Base-by-base conservation (phyloP, 2,329 filamentous ascomycete species). In the Penicillium corylophilum region DNA sequence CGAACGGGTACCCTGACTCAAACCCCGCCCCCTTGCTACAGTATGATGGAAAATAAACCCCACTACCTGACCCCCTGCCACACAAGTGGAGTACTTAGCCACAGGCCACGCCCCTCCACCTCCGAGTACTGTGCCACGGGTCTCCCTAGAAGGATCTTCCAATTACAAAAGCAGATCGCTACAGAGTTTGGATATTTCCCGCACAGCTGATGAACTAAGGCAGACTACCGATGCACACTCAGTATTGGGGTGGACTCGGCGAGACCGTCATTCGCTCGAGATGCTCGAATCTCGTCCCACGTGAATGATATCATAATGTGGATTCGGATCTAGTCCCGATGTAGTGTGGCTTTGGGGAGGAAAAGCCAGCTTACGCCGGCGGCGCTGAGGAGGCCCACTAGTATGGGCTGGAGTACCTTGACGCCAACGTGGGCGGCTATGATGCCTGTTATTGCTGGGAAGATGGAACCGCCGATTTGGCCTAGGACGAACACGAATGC, bases 401-500 rank as follows among this genome's bases (percentile, higher is more conserved):
- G 65, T 15, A 83, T 77, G 0, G 80, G 80, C 54, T 82, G 80
- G 46, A 83, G 54, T 0, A 80, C 73, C 1, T 70, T 64, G 0
- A 82, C 79, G 0, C 79, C 79, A 0, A 69, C 66, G 2, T 62
- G 55, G 0, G 74, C 64, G 0, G 79, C 79, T 12, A 83, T 71
- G 1, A 82, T 62, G 1, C 81, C 82, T 0, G 81, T 83, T 2
- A 83, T 56, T 2, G 81, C 76, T 0, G 82, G 81, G 50, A 84
- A 84, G 0, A 82, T 58, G 0, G 79, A 77, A 0, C 79, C 81
- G 1, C 81, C 81, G 4, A 80, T 73, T 59, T 84, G 81, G 0
- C 79, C 80, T 18, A 82, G 71, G 0, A 84, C 78, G 51, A 84
- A 84, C 2, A 84, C 73, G n/a, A 83, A 76, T 0, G 60, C 59